Base-by-base conservation (phyloP, 306 rosid genomes). In the Crotalaria pallida region DNA sequence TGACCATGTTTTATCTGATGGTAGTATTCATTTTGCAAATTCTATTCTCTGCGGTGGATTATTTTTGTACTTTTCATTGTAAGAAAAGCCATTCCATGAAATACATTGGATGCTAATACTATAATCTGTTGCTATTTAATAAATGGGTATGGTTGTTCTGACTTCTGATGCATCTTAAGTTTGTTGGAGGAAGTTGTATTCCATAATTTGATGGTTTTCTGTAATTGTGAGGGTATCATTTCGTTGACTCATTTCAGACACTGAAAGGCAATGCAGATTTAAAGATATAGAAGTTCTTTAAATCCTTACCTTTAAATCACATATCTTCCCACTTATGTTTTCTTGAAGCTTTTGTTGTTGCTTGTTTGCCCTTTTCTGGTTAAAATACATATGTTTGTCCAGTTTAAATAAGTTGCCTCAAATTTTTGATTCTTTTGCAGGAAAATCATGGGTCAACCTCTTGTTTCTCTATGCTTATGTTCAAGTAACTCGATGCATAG, bases 361-460 rank as follows among this genome's bases (percentile, higher is more conserved):
- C n/a, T 56, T 22, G 3, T 58, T 69, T 69, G 22, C 12, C 67
- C 16, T 56, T 24, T 51, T 24, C 15, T 34, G 57, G 34, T 19
- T 21, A 27, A 24, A 60, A 63, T 31, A 45, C 38, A 49, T 4
- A 31, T 53, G 40, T 24, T 62, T 58, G 52, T 58, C 41, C 16
- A 57, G 48, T 44, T 64, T 43, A 51, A 61, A 64, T 45, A 52
- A 50, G 26, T 78, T 56, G 58, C 33, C 40, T 7, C 43, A 59
- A 45, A 27, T n/a, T 44, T 65, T 48, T 83, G 15, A 50, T 77
- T 75, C 44, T 79, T 38, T 76, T 74, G 44, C 84, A 93, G 98
- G 97, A 83, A 23, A 56, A 73, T 93, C 97, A 22, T 93, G 98
- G 98, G 64, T 53, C 65, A 43, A 87, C 84, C 96, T 93, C 49